These are phyloP conservation scores for Rhytidhysteron rufulum DNA, from an alignment of 2,329 filamentous ascomycete genomes.

Conservation along the genomic window DNA sequence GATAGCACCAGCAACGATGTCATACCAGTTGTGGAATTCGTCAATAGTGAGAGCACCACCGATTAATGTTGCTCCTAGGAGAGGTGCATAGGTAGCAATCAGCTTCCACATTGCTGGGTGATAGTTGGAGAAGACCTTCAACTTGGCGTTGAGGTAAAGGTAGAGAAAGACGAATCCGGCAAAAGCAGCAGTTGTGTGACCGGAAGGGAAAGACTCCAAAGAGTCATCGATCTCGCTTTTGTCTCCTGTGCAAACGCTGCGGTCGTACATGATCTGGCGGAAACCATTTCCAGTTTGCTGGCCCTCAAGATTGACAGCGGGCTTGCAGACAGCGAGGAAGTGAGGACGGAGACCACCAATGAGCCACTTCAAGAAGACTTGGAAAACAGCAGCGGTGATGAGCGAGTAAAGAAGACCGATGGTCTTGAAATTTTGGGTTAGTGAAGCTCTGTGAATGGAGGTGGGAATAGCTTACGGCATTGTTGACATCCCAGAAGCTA, in stretches of 20 bases:
- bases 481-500: conserved; percentile 57
- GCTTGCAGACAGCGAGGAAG: conserved; percentile 68
- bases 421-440: conserved; percentile 22
- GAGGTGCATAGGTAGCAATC: conserved; percentile 59
- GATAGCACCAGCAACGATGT: conserved; percentile 62
- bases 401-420: conserved; percentile 67
- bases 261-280: conserved; percentile 62
- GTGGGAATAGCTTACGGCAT: conserved; percentile 41
- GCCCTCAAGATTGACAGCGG: conserved; percentile 46
- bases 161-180: conserved; percentile 67
- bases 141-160: conserved; percentile 73
- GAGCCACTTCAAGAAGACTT: conserved; percentile 72
- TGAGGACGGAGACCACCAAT: conserved; percentile 64
- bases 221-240: conserved; percentile 62
- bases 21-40: conserved; percentile 69
- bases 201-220: conserved; percentile 68
- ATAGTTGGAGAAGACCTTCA: conserved; percentile 71
- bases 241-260: conserved; percentile 67
- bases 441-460: not conserved
- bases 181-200: conserved; percentile 71
- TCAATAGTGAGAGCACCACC: conserved; percentile 67
- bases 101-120: conserved; percentile 74
- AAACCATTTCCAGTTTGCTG: conserved; percentile 50
- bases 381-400: conserved; percentile 69
- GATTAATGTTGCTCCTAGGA: conserved; percentile 65